Evolutionary conservation across 2,329 filamentous ascomycete species (phyloP).

Genomic region (Cercospora janseana): DNA sequence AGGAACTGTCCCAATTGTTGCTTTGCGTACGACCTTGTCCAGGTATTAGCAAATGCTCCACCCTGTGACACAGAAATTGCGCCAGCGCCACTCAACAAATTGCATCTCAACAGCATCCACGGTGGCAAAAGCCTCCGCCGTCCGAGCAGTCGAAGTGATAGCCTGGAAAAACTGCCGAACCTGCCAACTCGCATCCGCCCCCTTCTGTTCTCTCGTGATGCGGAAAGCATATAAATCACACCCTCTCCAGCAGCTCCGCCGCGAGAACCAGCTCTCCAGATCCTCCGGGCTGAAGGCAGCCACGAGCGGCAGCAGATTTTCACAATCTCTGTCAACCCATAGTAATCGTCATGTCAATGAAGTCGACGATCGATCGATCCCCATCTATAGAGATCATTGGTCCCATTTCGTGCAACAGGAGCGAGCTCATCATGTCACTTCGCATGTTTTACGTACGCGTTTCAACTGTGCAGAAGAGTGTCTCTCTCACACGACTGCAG

Average conservation of each 20-base stretch:
- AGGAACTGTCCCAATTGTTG: constrained; percentile 36
- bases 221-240: constrained; percentile 59
- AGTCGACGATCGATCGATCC: constrained; percentile 31
- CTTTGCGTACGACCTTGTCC: constrained; percentile 20
- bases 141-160: constrained; percentile 42
- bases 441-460: constrained; percentile 23
- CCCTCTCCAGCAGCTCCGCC: constrained; percentile 56
- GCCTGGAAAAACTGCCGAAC: constrained; percentile 50
- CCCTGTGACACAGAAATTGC: background rate
- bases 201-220: constrained; percentile 53
- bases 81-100: constrained; percentile 7
- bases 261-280: constrained; percentile 23
- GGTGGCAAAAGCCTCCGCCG: constrained; percentile 25
- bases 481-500: constrained; percentile 23
- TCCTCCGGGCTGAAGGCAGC: constrained; percentile 23
- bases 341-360: constrained; percentile 30
- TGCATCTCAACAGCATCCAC: constrained; percentile 23
- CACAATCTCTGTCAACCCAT: constrained; percentile 29
- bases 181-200: constrained; percentile 46
- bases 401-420: constrained; percentile 19
- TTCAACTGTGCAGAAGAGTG: constrained; percentile 22
- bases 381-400: constrained; percentile 28
- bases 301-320: constrained; percentile 17
- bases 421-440: constrained; percentile 38
- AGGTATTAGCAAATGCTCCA: too few relatives aligned